Percentiles rank a stretch among this genome's conserved stretches.
Evolutionary conservation across 1,284 basidiomycete species (phyloP).

Genomic region (Chalciporus piperatoides): DNA sequence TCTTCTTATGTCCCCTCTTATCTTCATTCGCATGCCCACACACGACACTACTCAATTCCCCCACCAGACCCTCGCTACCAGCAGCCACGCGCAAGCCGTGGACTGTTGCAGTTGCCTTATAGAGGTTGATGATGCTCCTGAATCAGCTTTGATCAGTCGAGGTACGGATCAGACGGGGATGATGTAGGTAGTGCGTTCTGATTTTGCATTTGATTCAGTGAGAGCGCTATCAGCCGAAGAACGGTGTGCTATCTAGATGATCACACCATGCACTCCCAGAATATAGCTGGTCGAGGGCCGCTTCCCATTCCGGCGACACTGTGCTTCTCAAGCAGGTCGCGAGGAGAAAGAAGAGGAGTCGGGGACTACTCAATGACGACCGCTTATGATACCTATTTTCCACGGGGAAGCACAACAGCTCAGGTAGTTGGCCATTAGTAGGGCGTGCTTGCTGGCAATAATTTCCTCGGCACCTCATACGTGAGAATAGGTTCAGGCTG

Average conservation of each 20-base stretch:
- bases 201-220: constrained; percentile 24
- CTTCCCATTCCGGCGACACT: constrained; percentile 16
- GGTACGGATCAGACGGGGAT: constrained; percentile 30
- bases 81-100: constrained; percentile 12
- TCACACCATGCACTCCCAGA: constrained; percentile 21
- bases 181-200: constrained; percentile 22
- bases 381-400: no score
- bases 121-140: constrained; percentile 20
- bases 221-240: constrained; percentile 23
- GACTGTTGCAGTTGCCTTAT: constrained; percentile 1
- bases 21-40: constrained; percentile 7
- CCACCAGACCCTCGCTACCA: constrained; percentile 24
- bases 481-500: not conserved
- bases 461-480: constrained; percentile 10
- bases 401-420: no score
- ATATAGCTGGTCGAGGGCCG: constrained; percentile 7
- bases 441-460: constrained; percentile 1
- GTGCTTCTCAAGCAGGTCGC: constrained; percentile 14
- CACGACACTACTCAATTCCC: constrained; percentile 3
- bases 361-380: not conserved
- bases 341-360: constrained; percentile 3
- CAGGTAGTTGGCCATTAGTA: not conserved
- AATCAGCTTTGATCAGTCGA: constrained; percentile 15
- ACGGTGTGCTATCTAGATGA: constrained; percentile 23
- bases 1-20: constrained; percentile 16